These are phyloP conservation scores for Arxiozyma slooffiae DNA, from an alignment of 1,139 yeast species.

Conservation along the genomic window DNA sequence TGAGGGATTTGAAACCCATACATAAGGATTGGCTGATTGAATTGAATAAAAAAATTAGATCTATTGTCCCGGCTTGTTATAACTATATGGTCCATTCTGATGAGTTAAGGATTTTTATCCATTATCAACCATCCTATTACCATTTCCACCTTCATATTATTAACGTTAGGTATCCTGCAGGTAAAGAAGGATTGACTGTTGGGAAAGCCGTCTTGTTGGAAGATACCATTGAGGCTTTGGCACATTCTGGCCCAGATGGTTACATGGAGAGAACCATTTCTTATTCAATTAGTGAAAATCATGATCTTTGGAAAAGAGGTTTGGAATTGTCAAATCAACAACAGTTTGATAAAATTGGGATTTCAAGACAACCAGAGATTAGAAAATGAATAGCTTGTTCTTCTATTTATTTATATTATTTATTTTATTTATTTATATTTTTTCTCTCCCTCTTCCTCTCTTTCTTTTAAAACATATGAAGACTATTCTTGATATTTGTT, in stretches of 20 bases:
- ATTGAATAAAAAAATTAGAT: conserved; percentile 38
- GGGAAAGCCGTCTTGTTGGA: conserved; percentile 81
- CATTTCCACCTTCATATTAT: conserved; percentile 94
- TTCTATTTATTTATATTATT: no score
- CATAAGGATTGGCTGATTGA: conserved; percentile 51
- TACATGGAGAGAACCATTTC: conserved; percentile 41
- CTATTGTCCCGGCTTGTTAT: conserved; percentile 41
- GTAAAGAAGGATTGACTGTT: conserved; percentile 55
- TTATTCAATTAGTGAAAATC: conserved; percentile 64
- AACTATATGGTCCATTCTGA: conserved; percentile 30
- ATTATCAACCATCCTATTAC: conserved; percentile 92
- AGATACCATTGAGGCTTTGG: conserved; percentile 67
- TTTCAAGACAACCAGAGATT: conserved; percentile 2
- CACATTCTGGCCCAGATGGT: conserved; percentile 42
- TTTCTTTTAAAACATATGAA: no score
- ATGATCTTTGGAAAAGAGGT: conserved; percentile 55
- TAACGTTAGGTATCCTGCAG: conserved; percentile 58
- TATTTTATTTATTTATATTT: no score
- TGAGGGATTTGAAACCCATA: conserved; percentile 17
- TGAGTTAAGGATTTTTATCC: conserved; percentile 64
- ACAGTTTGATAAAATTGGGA: conserved; percentile 5
- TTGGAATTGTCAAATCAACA: conserved; percentile 18
- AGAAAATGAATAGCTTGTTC: background rate
- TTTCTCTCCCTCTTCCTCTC: background rate
- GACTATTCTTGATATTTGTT: no score